Percentiles rank a stretch among this genome's conserved stretches.
phyloP scores from a whole-genome alignment of 2,329 filamentous ascomycete species.

The Aspergillus fumigatus region DNA sequence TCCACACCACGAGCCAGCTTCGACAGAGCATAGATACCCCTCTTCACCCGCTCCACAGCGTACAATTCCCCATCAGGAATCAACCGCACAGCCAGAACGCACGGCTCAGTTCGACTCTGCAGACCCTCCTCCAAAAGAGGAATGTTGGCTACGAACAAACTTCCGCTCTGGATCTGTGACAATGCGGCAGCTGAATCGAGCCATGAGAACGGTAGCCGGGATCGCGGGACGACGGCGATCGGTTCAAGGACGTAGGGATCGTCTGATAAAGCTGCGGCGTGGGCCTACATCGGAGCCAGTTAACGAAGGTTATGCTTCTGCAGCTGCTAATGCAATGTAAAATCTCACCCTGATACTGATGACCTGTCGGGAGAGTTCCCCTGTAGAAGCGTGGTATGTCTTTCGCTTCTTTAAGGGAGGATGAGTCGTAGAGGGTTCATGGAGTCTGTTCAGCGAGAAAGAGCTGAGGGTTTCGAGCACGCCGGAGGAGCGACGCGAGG shows the following conservation, averaged over 20 bases:
- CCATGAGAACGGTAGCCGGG: constrained; percentile 36
- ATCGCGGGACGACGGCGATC: constrained; percentile 33
- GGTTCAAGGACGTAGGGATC: constrained; percentile 33
- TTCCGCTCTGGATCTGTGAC: constrained; percentile 28
- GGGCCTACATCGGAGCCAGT: constrained; percentile 23
- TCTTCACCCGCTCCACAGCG: constrained; percentile 37
- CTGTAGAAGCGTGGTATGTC: constrained; percentile 15
- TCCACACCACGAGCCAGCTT: constrained; percentile 30
- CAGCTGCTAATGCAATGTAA: neutral
- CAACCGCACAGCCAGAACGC: constrained; percentile 32
- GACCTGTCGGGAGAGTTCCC: constrained; percentile 12
- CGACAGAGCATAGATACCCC: constrained; percentile 37
- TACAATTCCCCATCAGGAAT: constrained; percentile 29
- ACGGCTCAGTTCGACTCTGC: constrained; percentile 18
- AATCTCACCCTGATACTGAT: constrained; percentile 33
- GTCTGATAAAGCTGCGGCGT: constrained; percentile 31
- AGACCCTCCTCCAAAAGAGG: constrained; percentile 31
- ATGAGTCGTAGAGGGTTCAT: constrained; percentile 12
- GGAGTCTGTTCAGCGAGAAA: constrained; percentile 27
- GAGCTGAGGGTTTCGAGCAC: constrained; percentile 28
- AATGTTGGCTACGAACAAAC: constrained; percentile 37
- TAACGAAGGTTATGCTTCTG: neutral
- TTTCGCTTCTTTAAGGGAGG: constrained; percentile 34
- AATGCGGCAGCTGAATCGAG: constrained; percentile 28
- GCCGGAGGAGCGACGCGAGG: constrained; percentile 27